Evolutionary conservation across 257 asterid genomes (phyloP).

Genomic region (Cynanchum wilfordii): DNA sequence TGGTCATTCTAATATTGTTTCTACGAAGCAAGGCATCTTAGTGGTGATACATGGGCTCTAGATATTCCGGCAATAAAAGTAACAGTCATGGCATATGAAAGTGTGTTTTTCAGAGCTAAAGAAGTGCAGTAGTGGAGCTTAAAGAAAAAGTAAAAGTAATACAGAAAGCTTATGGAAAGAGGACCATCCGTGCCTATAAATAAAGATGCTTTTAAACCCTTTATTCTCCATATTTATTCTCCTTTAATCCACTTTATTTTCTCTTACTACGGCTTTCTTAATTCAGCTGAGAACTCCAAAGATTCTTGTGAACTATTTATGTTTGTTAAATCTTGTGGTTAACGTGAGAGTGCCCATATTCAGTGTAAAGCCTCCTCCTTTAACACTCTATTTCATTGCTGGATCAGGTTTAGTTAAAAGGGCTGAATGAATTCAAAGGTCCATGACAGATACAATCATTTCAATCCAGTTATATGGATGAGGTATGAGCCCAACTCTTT

Average conservation of each 20-base stretch:
- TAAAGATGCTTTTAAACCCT: slow-evolving; percentile 38
- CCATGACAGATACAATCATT: background rate
- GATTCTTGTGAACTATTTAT: background rate
- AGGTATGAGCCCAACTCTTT: background rate
- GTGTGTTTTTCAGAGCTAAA: slow-evolving; percentile 3
- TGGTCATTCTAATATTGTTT: background rate
- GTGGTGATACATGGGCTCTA: background rate
- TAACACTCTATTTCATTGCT: background rate
- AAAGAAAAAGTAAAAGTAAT: slow-evolving; percentile 22
- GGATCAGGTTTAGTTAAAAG: background rate
- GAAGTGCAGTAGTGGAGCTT: slow-evolving; percentile 13
- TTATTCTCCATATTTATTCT: slow-evolving; percentile 48
- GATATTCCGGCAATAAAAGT: background rate
- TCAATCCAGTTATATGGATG: background rate
- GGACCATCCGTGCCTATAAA: slow-evolving; percentile 10
- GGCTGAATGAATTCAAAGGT: background rate
- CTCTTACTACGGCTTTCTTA: slow-evolving; percentile 9
- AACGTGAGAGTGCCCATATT: background rate
- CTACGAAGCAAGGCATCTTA: background rate
- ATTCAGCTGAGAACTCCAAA: background rate
- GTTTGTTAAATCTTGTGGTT: background rate
- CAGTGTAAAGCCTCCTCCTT: background rate
- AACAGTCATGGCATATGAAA: background rate
- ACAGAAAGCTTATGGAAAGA: slow-evolving; percentile 26
- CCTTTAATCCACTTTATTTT: slow-evolving; percentile 19